Conservation (phyloP, 1,139 yeast species). For the Lodderomyces orthopsilosis region DNA sequence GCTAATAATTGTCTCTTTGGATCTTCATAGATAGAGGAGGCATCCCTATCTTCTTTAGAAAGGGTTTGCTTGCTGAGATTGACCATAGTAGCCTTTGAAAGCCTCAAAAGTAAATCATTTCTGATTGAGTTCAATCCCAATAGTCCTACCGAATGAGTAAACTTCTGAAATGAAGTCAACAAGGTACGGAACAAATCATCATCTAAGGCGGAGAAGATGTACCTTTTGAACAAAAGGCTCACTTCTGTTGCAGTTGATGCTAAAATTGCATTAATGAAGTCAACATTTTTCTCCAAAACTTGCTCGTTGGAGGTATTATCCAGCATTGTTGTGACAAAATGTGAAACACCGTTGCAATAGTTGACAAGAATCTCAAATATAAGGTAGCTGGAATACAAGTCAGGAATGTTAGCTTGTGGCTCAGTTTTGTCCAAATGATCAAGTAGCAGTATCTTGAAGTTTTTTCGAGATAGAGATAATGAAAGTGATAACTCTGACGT, state of each 20-base stretch:
- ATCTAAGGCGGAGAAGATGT: slow-evolving; percentile 65
- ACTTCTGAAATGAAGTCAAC: slow-evolving; percentile 72
- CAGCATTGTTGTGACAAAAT: slow-evolving; percentile 39
- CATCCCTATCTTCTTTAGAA: slow-evolving; percentile 9
- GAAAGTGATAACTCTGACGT: background rate
- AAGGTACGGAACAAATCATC: slow-evolving; percentile 59
- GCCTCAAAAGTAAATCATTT: slow-evolving; percentile 56
- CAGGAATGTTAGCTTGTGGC: slow-evolving; percentile 60
- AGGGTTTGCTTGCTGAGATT: slow-evolving; percentile 23
- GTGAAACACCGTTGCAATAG: slow-evolving; percentile 69
- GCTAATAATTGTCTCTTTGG: slow-evolving; percentile 41
- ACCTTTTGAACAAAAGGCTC: slow-evolving; percentile 46
- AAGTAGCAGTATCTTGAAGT: slow-evolving; percentile 54
- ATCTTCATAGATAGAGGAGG: slow-evolving; percentile 16
- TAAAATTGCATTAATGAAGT: slow-evolving; percentile 39
- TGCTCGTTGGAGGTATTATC: slow-evolving; percentile 20
- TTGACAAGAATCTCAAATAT: slow-evolving; percentile 52
- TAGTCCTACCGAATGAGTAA: slow-evolving; percentile 82
- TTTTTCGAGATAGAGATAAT: slow-evolving; percentile 23
- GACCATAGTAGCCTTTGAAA: slow-evolving; percentile 54
- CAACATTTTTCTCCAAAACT: slow-evolving; percentile 34
- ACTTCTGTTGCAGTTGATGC: slow-evolving; percentile 46
- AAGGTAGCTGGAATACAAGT: slow-evolving; percentile 60
- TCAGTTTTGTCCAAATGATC: slow-evolving; percentile 79
- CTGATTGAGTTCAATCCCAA: slow-evolving; percentile 54